phyloP scores from a whole-genome alignment of 163 green algal species.

The Scenedesmus sp. region DNA sequence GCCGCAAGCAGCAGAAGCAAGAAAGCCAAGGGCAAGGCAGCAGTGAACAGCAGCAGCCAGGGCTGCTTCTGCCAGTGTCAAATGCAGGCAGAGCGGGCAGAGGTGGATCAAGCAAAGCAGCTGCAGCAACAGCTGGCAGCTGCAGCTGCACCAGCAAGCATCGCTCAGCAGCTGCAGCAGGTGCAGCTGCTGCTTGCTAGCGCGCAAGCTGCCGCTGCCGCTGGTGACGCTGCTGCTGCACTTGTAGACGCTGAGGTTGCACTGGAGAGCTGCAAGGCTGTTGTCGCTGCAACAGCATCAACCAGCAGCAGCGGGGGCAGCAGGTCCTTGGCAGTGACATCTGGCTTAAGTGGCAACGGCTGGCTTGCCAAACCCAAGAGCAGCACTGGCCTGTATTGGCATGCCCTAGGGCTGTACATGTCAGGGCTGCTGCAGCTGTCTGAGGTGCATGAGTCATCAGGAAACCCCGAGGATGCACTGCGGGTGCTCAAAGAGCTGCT shows the following conservation, averaged over 20 bases:
- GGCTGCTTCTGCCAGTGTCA: not conserved
- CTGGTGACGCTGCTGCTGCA: not conserved
- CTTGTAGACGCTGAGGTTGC: not conserved
- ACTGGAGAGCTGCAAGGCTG: not conserved
- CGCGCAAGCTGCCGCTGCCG: not conserved
- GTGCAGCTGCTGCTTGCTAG: slow-evolving; percentile 2
- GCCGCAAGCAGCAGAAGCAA: not conserved
- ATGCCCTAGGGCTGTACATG: slow-evolving; percentile 39
- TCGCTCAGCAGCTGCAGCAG: not conserved
- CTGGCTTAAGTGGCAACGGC: not conserved
- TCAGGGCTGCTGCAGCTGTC: slow-evolving; percentile 51
- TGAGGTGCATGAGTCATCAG: slow-evolving; percentile 44
- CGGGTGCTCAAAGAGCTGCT: slow-evolving; percentile 49
- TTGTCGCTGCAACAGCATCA: not conserved
- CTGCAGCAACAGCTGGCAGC: not conserved
- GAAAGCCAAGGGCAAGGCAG: not conserved
- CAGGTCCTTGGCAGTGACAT: not conserved
- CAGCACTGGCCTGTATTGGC: slow-evolving; percentile 49
- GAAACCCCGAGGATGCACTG: slow-evolving; percentile 55
- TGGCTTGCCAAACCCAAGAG: not conserved
- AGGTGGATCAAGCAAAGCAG: not conserved
- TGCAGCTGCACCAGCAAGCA: not conserved
- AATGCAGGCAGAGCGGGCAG: not conserved
- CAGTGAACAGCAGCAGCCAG: not conserved
- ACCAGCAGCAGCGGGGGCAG: not conserved